Conservation (phyloP, 768 basidiomycete genomes). For the Leccinum longicurvipes region DNA sequence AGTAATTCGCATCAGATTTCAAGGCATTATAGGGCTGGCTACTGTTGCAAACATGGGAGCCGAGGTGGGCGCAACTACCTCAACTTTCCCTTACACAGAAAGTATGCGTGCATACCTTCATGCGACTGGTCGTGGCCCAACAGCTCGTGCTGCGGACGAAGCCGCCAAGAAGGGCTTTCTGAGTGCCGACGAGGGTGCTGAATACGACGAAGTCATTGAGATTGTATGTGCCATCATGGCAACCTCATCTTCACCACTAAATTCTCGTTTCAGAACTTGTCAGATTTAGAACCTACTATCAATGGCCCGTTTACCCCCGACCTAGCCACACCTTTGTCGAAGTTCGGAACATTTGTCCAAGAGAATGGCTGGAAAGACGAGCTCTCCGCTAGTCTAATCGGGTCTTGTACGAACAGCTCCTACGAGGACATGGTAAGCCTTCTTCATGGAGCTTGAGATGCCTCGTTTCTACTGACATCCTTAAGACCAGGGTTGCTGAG, state of each 20-base stretch:
- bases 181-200: conserved; percentile 76
- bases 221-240: conserved; percentile 54
- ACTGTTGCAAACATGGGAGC: conserved; percentile 99
- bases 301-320: conserved; percentile 99
- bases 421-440: conserved; percentile 85
- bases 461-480: conserved; percentile 2
- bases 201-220: conserved; percentile 94
- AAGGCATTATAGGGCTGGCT: conserved; percentile 59
- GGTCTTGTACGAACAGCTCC: conserved; percentile 99
- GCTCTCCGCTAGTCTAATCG: conserved; percentile 87
- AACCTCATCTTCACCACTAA: not conserved
- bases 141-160: conserved; percentile 81
- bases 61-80: conserved; percentile 99
- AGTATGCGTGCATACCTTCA: conserved; percentile 87
- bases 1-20: not conserved
- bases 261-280: conserved; percentile 61
- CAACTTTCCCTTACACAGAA: conserved; percentile 92
- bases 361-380: conserved; percentile 93
- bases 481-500: conserved; percentile 85
- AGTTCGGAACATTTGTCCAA: conserved; percentile 75
- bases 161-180: conserved; percentile 80
- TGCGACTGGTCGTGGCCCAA: conserved; percentile 84
- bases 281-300: conserved; percentile 84
- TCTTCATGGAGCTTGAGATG: not conserved
- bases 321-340: conserved; percentile 88